Evolutionary conservation across 2,329 filamentous ascomycete genomes (phyloP).

Genomic region (Xylariaceae sp.): DNA sequence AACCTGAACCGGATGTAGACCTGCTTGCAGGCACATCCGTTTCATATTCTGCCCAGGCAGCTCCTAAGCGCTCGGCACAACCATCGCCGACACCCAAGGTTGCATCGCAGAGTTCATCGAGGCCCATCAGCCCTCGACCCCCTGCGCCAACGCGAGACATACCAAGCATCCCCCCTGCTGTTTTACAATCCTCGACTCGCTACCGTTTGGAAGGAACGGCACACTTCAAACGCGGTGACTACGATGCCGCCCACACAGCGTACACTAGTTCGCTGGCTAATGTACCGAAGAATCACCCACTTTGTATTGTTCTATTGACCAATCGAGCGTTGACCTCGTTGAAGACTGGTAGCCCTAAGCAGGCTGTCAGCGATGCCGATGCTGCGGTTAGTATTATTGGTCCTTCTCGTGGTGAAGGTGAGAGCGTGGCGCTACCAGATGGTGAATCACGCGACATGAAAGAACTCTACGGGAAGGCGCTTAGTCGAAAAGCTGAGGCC

Average conservation of each 20-base stretch:
- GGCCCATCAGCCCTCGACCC: slow-evolving; percentile 42
- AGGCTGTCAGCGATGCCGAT: slow-evolving; percentile 80
- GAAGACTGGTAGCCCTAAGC: slow-evolving; percentile 87
- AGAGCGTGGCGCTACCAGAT: slow-evolving; percentile 66
- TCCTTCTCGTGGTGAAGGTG: slow-evolving; percentile 68
- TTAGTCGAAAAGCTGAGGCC: slow-evolving; percentile 92
- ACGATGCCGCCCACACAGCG: slow-evolving; percentile 73
- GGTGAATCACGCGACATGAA: slow-evolving; percentile 76
- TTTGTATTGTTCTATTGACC: slow-evolving; percentile 82
- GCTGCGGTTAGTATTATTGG: slow-evolving; percentile 76
- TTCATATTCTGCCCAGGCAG: slow-evolving; percentile 28
- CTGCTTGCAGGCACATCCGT: slow-evolving; percentile 53
- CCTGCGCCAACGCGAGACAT: slow-evolving; percentile 47
- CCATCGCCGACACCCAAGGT: slow-evolving; percentile 36
- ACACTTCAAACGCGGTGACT: slow-evolving; percentile 93
- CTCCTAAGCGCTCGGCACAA: slow-evolving; percentile 26
- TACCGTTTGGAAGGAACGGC: slow-evolving; percentile 76
- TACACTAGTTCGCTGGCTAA: slow-evolving; percentile 73
- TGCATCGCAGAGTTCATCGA: slow-evolving; percentile 37
- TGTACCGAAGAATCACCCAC: slow-evolving; percentile 72
- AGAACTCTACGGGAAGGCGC: slow-evolving; percentile 87
- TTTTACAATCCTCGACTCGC: slow-evolving; percentile 68
- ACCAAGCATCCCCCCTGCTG: slow-evolving; percentile 62
- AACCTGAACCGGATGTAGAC: slow-evolving; percentile 50
- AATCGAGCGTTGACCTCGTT: slow-evolving; percentile 87